These are phyloP conservation scores for Melampsora americana DNA, from an alignment of 1,284 basidiomycete genomes.

Conservation along the genomic window DNA sequence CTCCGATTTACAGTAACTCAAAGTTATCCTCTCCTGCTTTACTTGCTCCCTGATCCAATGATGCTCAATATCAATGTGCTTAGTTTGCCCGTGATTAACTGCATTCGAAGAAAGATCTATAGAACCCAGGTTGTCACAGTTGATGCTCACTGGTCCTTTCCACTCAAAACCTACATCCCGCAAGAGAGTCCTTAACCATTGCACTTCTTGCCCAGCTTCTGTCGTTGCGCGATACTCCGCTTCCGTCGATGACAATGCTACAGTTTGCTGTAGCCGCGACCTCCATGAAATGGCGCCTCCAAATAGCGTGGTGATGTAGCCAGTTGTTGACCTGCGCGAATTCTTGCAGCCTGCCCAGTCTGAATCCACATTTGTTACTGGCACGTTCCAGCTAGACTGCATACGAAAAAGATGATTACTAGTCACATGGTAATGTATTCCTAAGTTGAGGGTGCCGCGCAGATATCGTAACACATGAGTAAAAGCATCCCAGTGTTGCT, in stretches of 20 bases:
- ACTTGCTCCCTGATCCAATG: slow-evolving; percentile 10
- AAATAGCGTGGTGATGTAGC: slow-evolving; percentile 2
- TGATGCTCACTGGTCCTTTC: too few relatives aligned
- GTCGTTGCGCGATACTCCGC: background rate
- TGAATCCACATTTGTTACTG: background rate
- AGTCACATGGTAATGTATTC: background rate
- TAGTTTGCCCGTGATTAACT: background rate
- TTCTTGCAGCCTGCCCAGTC: slow-evolving; percentile 5
- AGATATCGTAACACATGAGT: slow-evolving; percentile 7
- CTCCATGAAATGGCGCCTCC: slow-evolving; percentile 4
- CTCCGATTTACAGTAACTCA: too few relatives aligned
- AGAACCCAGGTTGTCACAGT: slow-evolving; percentile 4
- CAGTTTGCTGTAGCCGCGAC: background rate
- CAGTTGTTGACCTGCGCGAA: background rate
- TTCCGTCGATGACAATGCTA: too few relatives aligned
- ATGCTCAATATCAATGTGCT: slow-evolving; percentile 12
- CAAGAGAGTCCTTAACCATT: background rate
- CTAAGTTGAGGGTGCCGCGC: background rate
- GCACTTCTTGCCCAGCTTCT: slow-evolving; percentile 4
- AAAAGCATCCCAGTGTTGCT: slow-evolving; percentile 6
- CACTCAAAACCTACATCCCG: background rate
- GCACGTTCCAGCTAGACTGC: background rate
- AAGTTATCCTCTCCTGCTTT: too few relatives aligned
- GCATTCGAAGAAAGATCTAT: background rate
- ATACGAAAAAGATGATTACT: too few relatives aligned